A percentile compares a stretch with the other conserved stretches of the same genome.
phyloP scores from a whole-genome alignment of 306 rosid species.

The Echinosophora koreensis region DNA sequence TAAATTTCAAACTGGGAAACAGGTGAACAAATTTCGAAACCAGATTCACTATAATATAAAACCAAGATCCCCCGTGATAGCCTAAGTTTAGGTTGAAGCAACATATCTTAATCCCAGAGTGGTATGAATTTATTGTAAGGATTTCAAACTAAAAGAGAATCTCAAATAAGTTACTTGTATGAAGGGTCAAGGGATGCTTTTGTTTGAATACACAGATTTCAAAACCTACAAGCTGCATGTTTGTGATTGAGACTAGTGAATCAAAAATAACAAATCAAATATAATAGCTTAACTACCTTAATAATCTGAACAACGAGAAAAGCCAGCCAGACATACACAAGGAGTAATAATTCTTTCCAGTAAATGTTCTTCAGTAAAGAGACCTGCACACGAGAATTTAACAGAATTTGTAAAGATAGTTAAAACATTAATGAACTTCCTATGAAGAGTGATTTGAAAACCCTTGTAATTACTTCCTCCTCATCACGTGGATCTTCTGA shows the following conservation, averaged over 20 bases:
- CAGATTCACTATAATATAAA: not conserved
- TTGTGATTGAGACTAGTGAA: not conserved
- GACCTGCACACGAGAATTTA: conserved; percentile 55
- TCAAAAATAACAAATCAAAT: conserved; percentile 8
- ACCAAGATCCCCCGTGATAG: not conserved
- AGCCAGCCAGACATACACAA: conserved; percentile 80
- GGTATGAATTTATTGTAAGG: not conserved
- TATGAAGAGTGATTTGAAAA: conserved; percentile 4
- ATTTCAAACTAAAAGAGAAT: conserved; percentile 5
- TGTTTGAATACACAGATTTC: conserved; percentile 7
- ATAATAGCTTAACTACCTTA: conserved; percentile 57
- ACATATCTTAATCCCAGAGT: too few species aligned
- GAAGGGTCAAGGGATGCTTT: conserved; percentile 15
- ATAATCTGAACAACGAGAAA: conserved; percentile 78
- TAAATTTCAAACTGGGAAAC: not conserved
- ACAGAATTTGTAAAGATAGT: not conserved
- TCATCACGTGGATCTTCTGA: conserved; percentile 63
- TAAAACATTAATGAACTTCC: conserved; percentile 15
- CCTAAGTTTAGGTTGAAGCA: not conserved
- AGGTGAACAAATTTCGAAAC: not conserved
- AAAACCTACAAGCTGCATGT: not conserved
- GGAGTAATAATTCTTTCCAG: conserved; percentile 76
- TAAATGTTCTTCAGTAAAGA: conserved; percentile 59
- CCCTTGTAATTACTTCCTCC: conserved; percentile 60
- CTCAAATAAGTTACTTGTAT: not conserved